Percentiles rank a stretch among this genome's conserved stretches.
phyloP scores from a whole-genome alignment of 75 land plant genomes.

The Cupressus sempervirens region DNA sequence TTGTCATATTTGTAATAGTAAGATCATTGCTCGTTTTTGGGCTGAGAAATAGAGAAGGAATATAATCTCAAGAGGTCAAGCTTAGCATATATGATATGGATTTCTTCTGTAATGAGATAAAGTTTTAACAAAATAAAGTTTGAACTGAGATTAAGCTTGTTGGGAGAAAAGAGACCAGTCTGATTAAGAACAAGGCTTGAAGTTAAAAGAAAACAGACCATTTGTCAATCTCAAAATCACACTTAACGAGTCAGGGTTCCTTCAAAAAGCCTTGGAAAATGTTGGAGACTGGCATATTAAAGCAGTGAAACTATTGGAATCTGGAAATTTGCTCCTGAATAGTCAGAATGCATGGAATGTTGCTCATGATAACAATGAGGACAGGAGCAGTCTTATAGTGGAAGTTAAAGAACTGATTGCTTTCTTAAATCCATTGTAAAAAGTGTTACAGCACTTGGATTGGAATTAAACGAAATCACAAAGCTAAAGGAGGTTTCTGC shows the following conservation, averaged over 20 bases:
- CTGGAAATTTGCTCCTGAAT: neutral
- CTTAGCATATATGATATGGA: too few species aligned
- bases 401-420: neutral
- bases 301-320: neutral
- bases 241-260: neutral
- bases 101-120: too few species aligned
- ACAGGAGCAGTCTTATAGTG: neutral
- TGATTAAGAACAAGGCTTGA: too few species aligned
- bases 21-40: too few species aligned
- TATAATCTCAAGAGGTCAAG: too few species aligned
- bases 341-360: constrained; percentile 7
- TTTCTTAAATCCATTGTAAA: neutral
- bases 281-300: neutral
- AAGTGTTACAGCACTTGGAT: constrained; percentile 1
- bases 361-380: neutral
- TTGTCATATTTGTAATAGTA: too few species aligned
- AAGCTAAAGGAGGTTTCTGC: neutral
- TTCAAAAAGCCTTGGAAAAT: neutral
- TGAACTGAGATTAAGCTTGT: too few species aligned
- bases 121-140: too few species aligned
- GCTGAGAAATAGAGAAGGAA: too few species aligned
- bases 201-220: too few species aligned
- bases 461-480: constrained; percentile 1
- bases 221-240: constrained; percentile 10
- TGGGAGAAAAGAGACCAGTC: too few species aligned